phyloP scores from a whole-genome alignment of 2,329 filamentous ascomycete genomes.

The Paraphaeosphaeria minitans region DNA sequence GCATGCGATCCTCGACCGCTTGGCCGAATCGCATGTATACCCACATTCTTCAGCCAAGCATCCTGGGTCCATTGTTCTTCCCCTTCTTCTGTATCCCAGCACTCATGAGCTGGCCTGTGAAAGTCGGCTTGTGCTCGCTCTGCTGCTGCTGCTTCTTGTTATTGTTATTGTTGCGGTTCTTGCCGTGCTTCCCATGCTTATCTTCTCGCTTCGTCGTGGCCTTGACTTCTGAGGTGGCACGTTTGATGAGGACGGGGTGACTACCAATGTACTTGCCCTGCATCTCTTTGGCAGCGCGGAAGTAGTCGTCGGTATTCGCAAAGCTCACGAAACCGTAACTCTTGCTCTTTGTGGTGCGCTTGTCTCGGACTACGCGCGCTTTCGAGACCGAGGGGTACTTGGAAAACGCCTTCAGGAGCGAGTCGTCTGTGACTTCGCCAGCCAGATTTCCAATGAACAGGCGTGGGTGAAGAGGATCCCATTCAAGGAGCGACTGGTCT shows the following conservation, averaged over 20 bases:
- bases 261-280: constrained; percentile 99
- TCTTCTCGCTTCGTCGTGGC: constrained; percentile 64
- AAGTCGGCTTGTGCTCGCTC: constrained; percentile 15
- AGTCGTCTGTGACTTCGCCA: constrained; percentile 96
- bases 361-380: constrained; percentile 91
- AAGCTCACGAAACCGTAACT: constrained; percentile 98
- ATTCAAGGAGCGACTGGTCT: constrained; percentile 86
- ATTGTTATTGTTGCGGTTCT: constrained; percentile 58
- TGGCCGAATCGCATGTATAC: neutral
- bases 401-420: constrained; percentile 89
- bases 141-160: constrained; percentile 39
- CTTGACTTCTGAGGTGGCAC: constrained; percentile 90
- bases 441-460: constrained; percentile 97
- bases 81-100: constrained; percentile 41
- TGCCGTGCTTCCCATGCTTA: constrained; percentile 38
- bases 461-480: constrained; percentile 92
- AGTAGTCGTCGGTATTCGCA: constrained; percentile 92
- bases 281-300: constrained; percentile 96
- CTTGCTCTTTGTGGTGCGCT: constrained; percentile 93
- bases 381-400: constrained; percentile 89
- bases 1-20: neutral
- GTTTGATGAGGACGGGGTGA: constrained; percentile 85
- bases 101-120: constrained; percentile 31
- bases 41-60: constrained; percentile 31
- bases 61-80: constrained; percentile 32